Evolutionary conservation across 2,329 filamentous ascomycete genomes (phyloP).

Genomic region (Colletotrichum lentis): DNA sequence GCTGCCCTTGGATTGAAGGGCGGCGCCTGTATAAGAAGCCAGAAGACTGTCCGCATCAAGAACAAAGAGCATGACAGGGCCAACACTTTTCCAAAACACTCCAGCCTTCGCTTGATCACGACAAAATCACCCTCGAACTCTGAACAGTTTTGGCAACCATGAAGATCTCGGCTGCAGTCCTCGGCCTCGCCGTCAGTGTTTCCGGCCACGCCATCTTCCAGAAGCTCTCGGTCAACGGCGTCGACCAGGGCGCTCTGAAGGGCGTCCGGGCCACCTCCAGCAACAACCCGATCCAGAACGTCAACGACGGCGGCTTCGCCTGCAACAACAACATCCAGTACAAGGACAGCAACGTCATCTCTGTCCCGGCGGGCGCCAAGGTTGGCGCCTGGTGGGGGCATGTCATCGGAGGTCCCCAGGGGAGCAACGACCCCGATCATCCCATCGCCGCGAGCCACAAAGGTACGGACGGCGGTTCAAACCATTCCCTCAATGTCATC

Average conservation of each 20-base stretch:
- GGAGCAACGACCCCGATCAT: slow-evolving; percentile 54
- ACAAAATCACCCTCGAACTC: no score
- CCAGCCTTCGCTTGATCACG: no score
- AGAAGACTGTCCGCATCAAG: not conserved
- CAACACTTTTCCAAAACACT: no score
- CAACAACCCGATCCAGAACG: slow-evolving; percentile 60
- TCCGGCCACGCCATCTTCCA: slow-evolving; percentile 55
- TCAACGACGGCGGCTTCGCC: slow-evolving; percentile 55
- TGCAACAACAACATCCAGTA: slow-evolving; percentile 55
- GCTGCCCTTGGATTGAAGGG: no score
- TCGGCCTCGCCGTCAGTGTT: slow-evolving; percentile 43
- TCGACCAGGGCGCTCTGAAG: slow-evolving; percentile 58
- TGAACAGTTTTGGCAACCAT: no score
- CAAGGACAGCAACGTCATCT: slow-evolving; percentile 51
- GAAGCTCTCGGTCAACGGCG: slow-evolving; percentile 57
- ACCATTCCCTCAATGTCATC: no score
- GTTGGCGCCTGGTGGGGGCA: slow-evolving; percentile 60
- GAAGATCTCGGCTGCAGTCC: slow-evolving; percentile 29
- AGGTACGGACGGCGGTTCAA: no score
- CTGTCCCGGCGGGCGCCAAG: slow-evolving; percentile 57
- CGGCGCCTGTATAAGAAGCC: no score
- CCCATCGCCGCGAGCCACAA: slow-evolving; percentile 59
- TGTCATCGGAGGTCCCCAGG: slow-evolving; percentile 59
- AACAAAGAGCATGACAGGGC: accelerated
- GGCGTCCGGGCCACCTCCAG: slow-evolving; percentile 58